These are phyloP conservation scores for Rutstroemia sp. DNA, from an alignment of 2,329 filamentous ascomycete species.

Conservation along the genomic window DNA sequence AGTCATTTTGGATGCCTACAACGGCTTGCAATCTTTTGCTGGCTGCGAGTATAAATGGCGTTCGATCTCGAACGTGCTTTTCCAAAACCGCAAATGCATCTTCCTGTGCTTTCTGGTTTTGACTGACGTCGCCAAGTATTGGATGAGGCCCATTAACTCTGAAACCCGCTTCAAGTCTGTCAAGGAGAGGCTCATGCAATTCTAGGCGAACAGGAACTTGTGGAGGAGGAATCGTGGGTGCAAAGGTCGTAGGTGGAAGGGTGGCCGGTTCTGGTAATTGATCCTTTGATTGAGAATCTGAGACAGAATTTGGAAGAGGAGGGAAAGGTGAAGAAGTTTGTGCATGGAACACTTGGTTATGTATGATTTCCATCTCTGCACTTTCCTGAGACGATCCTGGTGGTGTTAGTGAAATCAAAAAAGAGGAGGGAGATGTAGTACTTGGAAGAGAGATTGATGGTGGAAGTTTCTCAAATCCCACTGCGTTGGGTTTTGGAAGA, in stretches of 20 bases:
- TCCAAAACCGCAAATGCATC: conserved; percentile 7
- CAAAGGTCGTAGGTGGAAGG: background rate
- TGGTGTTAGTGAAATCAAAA: background rate
- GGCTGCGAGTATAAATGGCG: conserved; percentile 12
- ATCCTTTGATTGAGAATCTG: background rate
- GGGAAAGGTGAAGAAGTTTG: background rate
- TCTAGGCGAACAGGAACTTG: background rate
- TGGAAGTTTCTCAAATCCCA: too few species aligned
- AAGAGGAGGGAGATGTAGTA: background rate
- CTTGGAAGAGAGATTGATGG: background rate
- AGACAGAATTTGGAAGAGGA: background rate
- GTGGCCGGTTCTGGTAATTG: background rate
- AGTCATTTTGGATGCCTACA: conserved; percentile 17
- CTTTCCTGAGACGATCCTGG: background rate
- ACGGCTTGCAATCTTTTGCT: conserved; percentile 19
- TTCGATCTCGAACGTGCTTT: conserved; percentile 11
- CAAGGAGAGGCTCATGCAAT: background rate
- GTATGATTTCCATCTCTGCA: background rate
- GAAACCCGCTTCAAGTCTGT: background rate
- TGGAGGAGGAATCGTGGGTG: background rate
- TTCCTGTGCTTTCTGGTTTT: background rate
- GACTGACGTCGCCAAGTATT: background rate
- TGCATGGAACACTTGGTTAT: background rate
- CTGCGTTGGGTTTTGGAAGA: too few species aligned
- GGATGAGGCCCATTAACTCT: background rate